phyloP scores from a whole-genome alignment of 495 filamentous ascomycete genomes.

The Filosporella fistucella region DNA sequence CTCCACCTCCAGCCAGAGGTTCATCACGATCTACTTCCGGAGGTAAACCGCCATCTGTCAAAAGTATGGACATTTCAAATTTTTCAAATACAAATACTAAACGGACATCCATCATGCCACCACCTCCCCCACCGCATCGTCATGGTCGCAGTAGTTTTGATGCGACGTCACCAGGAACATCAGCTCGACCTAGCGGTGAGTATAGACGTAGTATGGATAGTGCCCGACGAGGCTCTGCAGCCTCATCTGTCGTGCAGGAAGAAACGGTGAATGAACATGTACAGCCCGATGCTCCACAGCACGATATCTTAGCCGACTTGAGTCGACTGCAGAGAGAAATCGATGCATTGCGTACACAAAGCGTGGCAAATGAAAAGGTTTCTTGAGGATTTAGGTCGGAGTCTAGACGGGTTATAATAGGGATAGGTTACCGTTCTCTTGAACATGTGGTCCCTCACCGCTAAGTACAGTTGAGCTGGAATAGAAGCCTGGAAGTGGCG shows the following conservation, averaged over 20 bases:
- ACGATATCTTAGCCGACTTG: conserved; percentile 24
- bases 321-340: conserved; percentile 24
- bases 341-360: conserved; percentile 19
- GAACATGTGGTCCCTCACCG: too few relatives aligned
- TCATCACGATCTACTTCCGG: conserved; percentile 7
- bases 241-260: conserved; percentile 10
- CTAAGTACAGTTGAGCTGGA: too few relatives aligned
- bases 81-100: conserved; percentile 9
- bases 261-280: background rate
- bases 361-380: too few relatives aligned
- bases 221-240: conserved; percentile 10
- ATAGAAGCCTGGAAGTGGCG: too few relatives aligned
- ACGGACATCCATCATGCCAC: conserved; percentile 17
- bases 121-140: conserved; percentile 21
- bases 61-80: conserved; percentile 21
- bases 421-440: too few relatives aligned
- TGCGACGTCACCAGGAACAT: conserved; percentile 8
- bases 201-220: conserved; percentile 15
- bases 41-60: conserved; percentile 17
- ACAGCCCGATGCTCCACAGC: background rate
- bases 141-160: conserved; percentile 17
- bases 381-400: too few relatives aligned
- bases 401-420: too few relatives aligned
- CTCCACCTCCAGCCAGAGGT: conserved; percentile 19
- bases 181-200: conserved; percentile 18